These are phyloP conservation scores for Potentilla sterilis DNA, from an alignment of 306 rosid species.

Conservation along the genomic window DNA sequence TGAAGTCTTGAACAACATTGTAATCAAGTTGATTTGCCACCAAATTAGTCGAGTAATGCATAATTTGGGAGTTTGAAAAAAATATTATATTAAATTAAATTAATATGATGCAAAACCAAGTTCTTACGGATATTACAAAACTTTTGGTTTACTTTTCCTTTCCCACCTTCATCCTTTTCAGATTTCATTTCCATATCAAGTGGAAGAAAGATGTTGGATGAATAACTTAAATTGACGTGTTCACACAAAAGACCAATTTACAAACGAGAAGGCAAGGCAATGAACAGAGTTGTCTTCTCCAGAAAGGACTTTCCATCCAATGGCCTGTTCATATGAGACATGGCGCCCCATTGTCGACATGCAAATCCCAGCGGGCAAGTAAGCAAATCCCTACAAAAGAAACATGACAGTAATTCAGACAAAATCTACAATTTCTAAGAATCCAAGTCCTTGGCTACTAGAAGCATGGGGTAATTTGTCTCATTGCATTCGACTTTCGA, in stretches of 20 bases:
- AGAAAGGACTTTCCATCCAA: constrained; percentile 90
- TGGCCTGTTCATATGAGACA: constrained; percentile 79
- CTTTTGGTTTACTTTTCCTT: constrained; percentile 21
- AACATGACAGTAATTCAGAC: background rate
- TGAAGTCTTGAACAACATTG: no score
- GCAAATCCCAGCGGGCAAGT: constrained; percentile 84
- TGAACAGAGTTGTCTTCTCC: constrained; percentile 71
- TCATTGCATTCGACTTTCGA: background rate
- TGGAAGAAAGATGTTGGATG: constrained; percentile 20
- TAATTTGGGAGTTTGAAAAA: constrained; percentile 26
- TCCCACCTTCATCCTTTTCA: constrained; percentile 14
- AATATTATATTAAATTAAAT: constrained; percentile 48
- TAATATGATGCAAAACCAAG: constrained; percentile 42
- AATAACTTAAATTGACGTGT: constrained; percentile 7
- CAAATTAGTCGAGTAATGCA: background rate
- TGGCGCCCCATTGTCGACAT: constrained; percentile 92
- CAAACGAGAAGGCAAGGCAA: constrained; percentile 87
- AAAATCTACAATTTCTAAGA: background rate
- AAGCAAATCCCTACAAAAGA: constrained; percentile 65
- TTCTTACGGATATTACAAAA: constrained; percentile 36
- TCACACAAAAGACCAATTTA: constrained; percentile 98
- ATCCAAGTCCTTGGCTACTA: background rate
- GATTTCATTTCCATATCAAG: constrained; percentile 22
- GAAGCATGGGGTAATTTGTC: background rate
- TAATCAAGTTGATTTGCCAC: no score